Percentiles rank a stretch among this genome's conserved stretches.
Evolutionary conservation across 345 rosid species (phyloP).

Genomic region (Populus deltoides): DNA sequence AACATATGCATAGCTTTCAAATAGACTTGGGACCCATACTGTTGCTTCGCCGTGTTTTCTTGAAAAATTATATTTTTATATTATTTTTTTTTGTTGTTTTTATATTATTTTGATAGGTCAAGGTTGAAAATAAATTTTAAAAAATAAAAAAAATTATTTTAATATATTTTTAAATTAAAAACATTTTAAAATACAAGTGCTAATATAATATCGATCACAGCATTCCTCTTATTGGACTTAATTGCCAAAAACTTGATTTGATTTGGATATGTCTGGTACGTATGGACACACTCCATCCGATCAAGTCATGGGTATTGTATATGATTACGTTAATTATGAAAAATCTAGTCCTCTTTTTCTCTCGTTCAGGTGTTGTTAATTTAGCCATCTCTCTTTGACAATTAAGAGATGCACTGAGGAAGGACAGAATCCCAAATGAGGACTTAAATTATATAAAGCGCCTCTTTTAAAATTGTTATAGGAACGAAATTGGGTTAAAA

Average conservation of each 20-base stretch:
- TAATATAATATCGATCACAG: too few species aligned
- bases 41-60: too few species aligned
- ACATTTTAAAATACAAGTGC: too few species aligned
- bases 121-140: too few species aligned
- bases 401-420: constrained; percentile 31
- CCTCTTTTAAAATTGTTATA: too few species aligned
- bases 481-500: too few species aligned
- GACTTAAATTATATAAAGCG: background rate
- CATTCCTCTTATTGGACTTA: background rate
- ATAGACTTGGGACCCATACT: background rate
- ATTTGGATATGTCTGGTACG: constrained; percentile 20
- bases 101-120: too few species aligned
- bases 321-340: constrained; percentile 8
- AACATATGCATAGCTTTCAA: too few species aligned
- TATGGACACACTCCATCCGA: constrained; percentile 4
- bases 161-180: too few species aligned
- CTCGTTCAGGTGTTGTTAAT: constrained; percentile 12
- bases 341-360: background rate
- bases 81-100: too few species aligned
- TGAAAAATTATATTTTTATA: too few species aligned
- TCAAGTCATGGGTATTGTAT: constrained; percentile 36
- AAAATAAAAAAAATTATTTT: too few species aligned
- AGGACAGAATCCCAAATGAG: constrained; percentile 20
- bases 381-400: constrained; percentile 65
- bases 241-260: constrained; percentile 33